phyloP scores from a whole-genome alignment of 2,329 filamentous ascomycete species.

The Trichocomaceae sp. region DNA sequence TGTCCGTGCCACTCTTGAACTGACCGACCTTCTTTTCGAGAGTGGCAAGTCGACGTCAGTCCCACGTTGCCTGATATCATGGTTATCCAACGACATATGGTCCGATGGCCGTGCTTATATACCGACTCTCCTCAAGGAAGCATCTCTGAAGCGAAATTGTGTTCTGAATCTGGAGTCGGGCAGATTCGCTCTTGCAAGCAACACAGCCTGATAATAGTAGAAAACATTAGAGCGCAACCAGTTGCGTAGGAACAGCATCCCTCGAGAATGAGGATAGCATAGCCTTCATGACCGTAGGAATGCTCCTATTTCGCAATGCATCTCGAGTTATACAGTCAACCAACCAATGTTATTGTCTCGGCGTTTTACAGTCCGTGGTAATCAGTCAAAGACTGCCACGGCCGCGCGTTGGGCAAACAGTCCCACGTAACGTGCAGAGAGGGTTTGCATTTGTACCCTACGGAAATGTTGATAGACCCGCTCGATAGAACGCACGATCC shows the following conservation, averaged over 20 bases:
- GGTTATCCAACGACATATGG: too few species aligned
- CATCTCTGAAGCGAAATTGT: too few species aligned
- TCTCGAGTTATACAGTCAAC: not conserved
- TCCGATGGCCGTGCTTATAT: too few species aligned
- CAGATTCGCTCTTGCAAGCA: too few species aligned
- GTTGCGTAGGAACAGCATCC: not conserved
- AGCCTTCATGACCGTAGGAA: conserved; percentile 3
- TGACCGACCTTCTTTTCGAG: not conserved
- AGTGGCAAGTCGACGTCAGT: conserved; percentile 6
- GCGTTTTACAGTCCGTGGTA: not conserved
- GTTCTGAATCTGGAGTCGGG: too few species aligned
- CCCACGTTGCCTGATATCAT: not conserved
- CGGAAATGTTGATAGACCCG: not conserved
- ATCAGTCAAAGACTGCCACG: not conserved
- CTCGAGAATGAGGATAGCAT: not conserved
- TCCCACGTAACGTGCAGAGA: not conserved
- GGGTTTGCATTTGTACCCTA: not conserved
- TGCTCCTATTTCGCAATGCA: not conserved
- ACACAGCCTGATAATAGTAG: not conserved
- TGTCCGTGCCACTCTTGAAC: not conserved
- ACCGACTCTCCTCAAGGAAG: too few species aligned
- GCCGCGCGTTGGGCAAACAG: not conserved
- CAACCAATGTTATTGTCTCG: not conserved
- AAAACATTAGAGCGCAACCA: not conserved
- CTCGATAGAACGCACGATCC: not conserved